These are phyloP conservation scores for Tritrichomonas musculus DNA, from an alignment of 208 protist genomes.

Conservation along the genomic window DNA sequence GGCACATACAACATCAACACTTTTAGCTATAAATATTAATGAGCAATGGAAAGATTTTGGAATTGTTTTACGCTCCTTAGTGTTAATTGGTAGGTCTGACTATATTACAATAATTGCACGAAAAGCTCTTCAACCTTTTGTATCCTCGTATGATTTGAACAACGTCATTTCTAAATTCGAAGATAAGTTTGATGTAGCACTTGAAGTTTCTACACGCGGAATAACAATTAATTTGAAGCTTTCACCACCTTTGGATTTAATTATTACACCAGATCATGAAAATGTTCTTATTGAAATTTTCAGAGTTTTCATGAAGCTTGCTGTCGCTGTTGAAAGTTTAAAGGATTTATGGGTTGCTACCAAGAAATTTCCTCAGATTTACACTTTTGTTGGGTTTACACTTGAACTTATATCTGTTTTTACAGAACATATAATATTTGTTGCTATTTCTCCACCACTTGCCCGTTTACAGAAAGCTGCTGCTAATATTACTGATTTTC, in stretches of 20 bases:
- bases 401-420: background rate
- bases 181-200: background rate
- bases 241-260: background rate
- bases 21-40: background rate
- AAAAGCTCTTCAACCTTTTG: background rate
- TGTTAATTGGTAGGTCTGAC: background rate
- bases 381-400: background rate
- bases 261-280: background rate
- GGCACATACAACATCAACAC: background rate
- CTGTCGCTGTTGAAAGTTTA: background rate
- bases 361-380: background rate
- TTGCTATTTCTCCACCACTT: background rate
- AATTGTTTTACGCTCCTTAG: background rate
- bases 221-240: background rate
- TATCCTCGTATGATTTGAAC: background rate
- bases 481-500: background rate
- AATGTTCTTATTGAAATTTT: background rate
- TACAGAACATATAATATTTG: constrained; percentile 9
- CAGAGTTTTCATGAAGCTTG: background rate
- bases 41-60: background rate
- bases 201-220: background rate
- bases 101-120: background rate
- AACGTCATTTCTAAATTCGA: background rate
- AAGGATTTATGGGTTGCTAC: background rate
- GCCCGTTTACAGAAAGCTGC: background rate